phyloP scores from a whole-genome alignment of 164 flowering plant species.

The Santalum album region DNA sequence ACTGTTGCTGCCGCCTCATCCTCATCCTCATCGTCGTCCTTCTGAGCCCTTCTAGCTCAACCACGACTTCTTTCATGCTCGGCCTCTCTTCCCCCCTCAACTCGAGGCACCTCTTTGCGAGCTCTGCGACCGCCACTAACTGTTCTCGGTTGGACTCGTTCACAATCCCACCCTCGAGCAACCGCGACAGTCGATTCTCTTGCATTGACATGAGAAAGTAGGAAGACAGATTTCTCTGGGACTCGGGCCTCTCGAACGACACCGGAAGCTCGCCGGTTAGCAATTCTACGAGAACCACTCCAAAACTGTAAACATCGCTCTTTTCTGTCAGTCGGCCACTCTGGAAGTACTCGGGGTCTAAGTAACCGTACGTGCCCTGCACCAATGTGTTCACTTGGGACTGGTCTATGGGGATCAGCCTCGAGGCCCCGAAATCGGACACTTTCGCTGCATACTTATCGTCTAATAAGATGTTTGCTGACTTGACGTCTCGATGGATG shows the following conservation, averaged over 20 bases:
- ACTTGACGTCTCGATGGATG: slow-evolving; percentile 31
- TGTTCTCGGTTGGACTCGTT: slow-evolving; percentile 17
- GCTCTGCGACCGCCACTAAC: slow-evolving; percentile 9
- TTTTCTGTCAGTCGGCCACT: slow-evolving; percentile 22
- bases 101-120: slow-evolving; percentile 10
- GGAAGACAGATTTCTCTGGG: slow-evolving; percentile 9
- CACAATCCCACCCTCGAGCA: slow-evolving; percentile 15
- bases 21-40: neutral
- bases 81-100: slow-evolving; percentile 13
- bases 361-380: slow-evolving; percentile 21
- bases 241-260: slow-evolving; percentile 8
- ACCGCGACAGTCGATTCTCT: slow-evolving; percentile 10
- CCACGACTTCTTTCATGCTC: slow-evolving; percentile 15
- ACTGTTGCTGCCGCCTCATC: neutral
- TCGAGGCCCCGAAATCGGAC: slow-evolving; percentile 32
- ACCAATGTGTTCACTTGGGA: slow-evolving; percentile 19
- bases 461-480: slow-evolving; percentile 28
- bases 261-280: slow-evolving; percentile 20
- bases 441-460: slow-evolving; percentile 23
- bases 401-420: slow-evolving; percentile 20
- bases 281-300: slow-evolving; percentile 19
- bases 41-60: slow-evolving; percentile 13
- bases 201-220: slow-evolving; percentile 12
- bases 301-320: slow-evolving; percentile 29
- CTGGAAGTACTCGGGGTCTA: slow-evolving; percentile 28